Percentiles rank a stretch among this genome's conserved stretches.
Conservation (phyloP, 2,329 filamentous ascomycete genomes). For the Fusarium sacchari region DNA sequence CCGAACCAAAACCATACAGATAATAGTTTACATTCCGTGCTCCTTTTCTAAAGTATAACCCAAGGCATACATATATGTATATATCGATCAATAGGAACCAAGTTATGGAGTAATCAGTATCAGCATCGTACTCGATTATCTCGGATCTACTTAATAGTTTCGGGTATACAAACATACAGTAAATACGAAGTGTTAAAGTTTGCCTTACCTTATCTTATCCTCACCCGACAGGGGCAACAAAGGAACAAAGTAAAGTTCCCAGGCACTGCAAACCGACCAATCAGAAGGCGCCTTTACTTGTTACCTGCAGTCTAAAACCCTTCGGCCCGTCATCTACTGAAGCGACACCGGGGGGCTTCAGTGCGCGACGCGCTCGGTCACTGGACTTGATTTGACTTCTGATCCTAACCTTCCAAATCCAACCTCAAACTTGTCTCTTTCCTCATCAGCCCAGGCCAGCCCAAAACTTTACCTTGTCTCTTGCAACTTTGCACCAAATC, state of each 20-base stretch:
- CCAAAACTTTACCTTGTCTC: not conserved
- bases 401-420: slow-evolving; percentile 10
- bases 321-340: slow-evolving; percentile 13
- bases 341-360: slow-evolving; percentile 4
- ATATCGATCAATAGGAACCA: not conserved
- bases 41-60: not conserved
- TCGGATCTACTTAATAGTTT: not conserved
- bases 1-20: not conserved
- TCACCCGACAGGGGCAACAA: slow-evolving; percentile 7
- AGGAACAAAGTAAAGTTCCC: not conserved
- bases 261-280: slow-evolving; percentile 15
- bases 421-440: not conserved
- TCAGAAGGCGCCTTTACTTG: slow-evolving; percentile 1
- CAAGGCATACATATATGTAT: not conserved
- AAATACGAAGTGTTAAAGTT: slow-evolving; percentile 5
- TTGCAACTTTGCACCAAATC: not conserved
- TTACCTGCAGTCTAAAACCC: slow-evolving; percentile 31
- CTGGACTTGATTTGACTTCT: slow-evolving; percentile 23
- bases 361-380: slow-evolving; percentile 28
- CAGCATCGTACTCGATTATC: not conserved
- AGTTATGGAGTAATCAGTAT: not conserved
- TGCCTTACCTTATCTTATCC: not conserved
- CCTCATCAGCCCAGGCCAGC: slow-evolving; percentile 1
- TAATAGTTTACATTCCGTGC: not conserved
- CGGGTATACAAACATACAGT: not conserved